These are phyloP conservation scores for Wallacemonas sp. DNA, from an alignment of 208 protist genomes.

Conservation along the genomic window DNA sequence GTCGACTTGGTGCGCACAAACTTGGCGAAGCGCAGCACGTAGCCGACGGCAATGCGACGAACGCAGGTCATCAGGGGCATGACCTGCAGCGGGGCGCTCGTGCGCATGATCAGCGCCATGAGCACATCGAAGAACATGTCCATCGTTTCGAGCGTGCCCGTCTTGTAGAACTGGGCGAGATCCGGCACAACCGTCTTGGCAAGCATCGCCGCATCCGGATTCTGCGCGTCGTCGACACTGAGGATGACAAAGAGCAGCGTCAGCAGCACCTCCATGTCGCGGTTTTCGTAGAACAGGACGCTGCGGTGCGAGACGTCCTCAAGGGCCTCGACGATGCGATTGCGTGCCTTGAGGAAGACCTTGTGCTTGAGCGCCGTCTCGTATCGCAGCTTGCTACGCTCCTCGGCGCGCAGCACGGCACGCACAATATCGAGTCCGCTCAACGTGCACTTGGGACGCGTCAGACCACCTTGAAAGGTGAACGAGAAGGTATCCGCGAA, in stretches of 20 bases:
- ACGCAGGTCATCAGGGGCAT: conserved; percentile 82
- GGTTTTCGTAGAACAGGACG: conserved; percentile 84
- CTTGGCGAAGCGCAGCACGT: conserved; percentile 70
- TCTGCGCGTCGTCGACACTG: conserved; percentile 80
- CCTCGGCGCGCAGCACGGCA: conserved; percentile 64
- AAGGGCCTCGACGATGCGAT: conserved; percentile 82
- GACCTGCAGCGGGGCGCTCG: conserved; percentile 73
- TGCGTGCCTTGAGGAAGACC: conserved; percentile 76
- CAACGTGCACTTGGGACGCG: conserved; percentile 60
- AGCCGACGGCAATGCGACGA: conserved; percentile 75
- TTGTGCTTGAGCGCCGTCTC: conserved; percentile 60
- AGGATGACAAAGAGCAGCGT: conserved; percentile 82
- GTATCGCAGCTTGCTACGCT: conserved; percentile 65
- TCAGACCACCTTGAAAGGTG: conserved; percentile 52
- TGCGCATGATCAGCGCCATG: conserved; percentile 84
- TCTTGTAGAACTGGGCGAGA: conserved; percentile 69
- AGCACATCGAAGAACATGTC: conserved; percentile 83
- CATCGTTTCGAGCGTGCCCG: conserved; percentile 77
- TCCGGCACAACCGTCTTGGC: conserved; percentile 70
- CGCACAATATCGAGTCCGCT: conserved; percentile 48
- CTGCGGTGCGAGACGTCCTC: conserved; percentile 63
- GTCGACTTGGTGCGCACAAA: conserved; percentile 58
- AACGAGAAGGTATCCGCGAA: conserved; percentile 87
- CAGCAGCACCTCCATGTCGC: conserved; percentile 82
- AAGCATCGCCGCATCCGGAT: conserved; percentile 60